These are phyloP conservation scores for Artemisia argyi DNA, from an alignment of 129 eudicot genomes.

Conservation along the genomic window DNA sequence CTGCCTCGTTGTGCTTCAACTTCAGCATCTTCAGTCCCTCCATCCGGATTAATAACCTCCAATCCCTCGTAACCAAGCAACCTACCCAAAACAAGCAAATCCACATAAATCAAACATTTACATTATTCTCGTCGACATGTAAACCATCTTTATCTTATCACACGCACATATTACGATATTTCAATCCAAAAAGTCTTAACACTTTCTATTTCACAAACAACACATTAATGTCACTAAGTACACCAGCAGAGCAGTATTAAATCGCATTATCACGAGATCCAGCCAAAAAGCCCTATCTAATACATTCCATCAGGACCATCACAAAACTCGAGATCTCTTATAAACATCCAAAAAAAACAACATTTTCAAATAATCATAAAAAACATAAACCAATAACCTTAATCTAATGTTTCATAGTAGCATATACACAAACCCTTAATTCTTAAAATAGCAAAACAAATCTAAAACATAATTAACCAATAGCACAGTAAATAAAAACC, in stretches of 20 bases:
- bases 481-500: constrained; percentile 12
- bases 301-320: constrained; percentile 8
- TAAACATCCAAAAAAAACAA: not conserved
- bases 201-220: not conserved
- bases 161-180: not conserved
- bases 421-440: not conserved
- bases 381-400: not conserved
- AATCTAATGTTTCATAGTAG: not conserved
- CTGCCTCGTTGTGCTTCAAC: constrained; percentile 87
- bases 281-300: not conserved
- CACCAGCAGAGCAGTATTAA: too few relatives aligned
- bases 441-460: not conserved
- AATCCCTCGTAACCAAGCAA: constrained; percentile 78
- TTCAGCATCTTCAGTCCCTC: constrained; percentile 85
- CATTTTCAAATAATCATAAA: not conserved
- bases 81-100: constrained; percentile 21
- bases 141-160: not conserved
- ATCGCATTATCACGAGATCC: not conserved
- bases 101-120: constrained; percentile 12
- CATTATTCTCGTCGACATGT: not conserved
- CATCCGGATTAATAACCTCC: constrained; percentile 88
- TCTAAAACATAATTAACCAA: not conserved
- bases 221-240: not conserved
- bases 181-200: too few relatives aligned
- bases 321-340: not conserved